Percentiles rank a stretch among this genome's conserved stretches.
Evolutionary conservation across 2,329 filamentous ascomycete genomes (phyloP).

Genomic region (Calonectria naviculata): DNA sequence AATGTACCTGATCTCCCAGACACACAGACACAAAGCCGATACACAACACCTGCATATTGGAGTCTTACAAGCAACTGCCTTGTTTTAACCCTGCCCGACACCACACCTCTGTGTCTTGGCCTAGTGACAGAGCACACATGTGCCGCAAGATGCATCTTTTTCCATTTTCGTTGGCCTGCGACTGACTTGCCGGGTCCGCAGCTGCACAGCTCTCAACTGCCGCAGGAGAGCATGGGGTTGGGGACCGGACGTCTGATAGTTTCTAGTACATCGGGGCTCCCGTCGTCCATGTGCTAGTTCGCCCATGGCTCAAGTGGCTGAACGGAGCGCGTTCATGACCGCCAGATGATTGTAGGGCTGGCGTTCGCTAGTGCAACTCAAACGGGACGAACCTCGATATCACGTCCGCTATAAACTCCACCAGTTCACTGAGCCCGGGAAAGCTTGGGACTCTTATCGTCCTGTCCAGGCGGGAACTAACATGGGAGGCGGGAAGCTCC

Average conservation of each 20-base stretch:
- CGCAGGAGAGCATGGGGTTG: not conserved
- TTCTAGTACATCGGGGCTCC: not conserved
- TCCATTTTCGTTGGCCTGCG: not conserved
- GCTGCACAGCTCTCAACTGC: conserved; percentile 6
- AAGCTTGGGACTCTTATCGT: not conserved
- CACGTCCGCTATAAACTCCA: not conserved
- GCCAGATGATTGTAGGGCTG: not conserved
- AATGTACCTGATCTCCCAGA: conserved; percentile 8
- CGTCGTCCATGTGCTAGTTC: not conserved
- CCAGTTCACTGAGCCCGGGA: not conserved
- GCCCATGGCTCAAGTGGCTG: not conserved
- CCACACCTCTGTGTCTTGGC: not conserved
- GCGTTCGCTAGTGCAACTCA: conserved; percentile 10
- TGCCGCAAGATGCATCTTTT: not conserved
- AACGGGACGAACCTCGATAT: not conserved
- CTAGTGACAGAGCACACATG: not conserved
- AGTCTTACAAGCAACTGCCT: not conserved
- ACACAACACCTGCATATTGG: not conserved
- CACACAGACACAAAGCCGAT: not conserved
- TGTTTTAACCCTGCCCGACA: conserved; percentile 7
- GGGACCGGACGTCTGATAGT: not conserved
- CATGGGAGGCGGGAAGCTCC: not conserved
- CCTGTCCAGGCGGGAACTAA: not conserved
- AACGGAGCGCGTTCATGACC: not conserved
- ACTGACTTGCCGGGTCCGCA: conserved; percentile 9